Evolutionary conservation across 148 eudicot genomes (phyloP), one percentile per base, ranked within the genome.

Genomic region (Dianthus caryophyllus): DNA sequence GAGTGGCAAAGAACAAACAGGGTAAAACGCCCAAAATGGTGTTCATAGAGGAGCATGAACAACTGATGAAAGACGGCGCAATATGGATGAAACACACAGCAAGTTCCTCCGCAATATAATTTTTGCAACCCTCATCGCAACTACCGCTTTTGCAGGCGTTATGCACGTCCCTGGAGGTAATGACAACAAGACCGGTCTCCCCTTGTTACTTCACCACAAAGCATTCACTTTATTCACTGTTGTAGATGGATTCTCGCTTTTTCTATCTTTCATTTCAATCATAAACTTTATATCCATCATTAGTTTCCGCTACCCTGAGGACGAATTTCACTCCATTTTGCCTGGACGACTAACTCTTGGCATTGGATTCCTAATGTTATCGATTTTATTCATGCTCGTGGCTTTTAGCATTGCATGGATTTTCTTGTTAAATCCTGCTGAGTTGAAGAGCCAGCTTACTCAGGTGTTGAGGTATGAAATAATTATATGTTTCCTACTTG

Each of bases 51-150:
- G 31, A 36, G 20, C 78, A 75, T 27, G 64, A 75, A 46, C 36
- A 55, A 13, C 9, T 75, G 24, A 63, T 64, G 58, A 64, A 69
- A 75, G 73, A 75, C 0, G 78, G 78, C 12, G 78, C 70, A 55
- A 47, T 46, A 75, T 75, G 78, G 78, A 69, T 75, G 78, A 75
- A 75, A 64, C 21, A n/a, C 20, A 75, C 78, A 24, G 69, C 78
- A 22, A 55, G 64, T 22, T 54, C 78, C 7, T 75, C 73, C 22
- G 71, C 78, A 25, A n/a, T n/a, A n/a, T n/a, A n/a, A 73, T 75
- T 15, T 72, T 53, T 0, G 64, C 78, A 0, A 26, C 78, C 46
- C 78, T 75, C 8, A 69, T 75, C n/a, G 73, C 78, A 0, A 75
- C 78, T 0, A 69, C 69, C 10, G 73, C 47, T 0, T 75, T 75